Base-by-base conservation (phyloP, 768 basidiomycete genomes). In the Termitomyces sp. region DNA sequence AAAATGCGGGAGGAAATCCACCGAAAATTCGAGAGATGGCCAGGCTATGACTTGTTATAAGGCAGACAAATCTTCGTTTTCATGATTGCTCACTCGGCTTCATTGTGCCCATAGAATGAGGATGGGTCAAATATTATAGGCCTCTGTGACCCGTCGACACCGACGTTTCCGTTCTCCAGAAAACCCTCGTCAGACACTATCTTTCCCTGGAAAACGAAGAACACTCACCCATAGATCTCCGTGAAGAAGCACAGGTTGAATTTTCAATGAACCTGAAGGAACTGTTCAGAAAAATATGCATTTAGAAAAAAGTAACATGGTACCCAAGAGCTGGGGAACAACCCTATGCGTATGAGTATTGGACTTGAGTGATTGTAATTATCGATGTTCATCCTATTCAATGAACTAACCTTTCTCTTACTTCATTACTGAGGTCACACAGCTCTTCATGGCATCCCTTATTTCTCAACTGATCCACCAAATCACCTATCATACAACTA, bases 21-120 rank as follows among this genome's bases (percentile, higher is more conserved):
- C 91, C 90, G 65, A 93, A 93, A 31, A 92, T 89, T 46, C 87
- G 79, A n/a, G 85, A 85, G 48, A 92, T 91, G 0, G 88, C 86
- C 46, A 93, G 81, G 63, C 91, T 91, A 49, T 37, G 14, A 32
- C 34, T 37, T 55, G 52, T 5, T 10, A 7, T 46, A n/a, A 59
- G 31, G 10, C 15, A 40, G 36, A 36, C 8, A 14, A 11, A n/a
- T 36, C 5, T 37, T 14, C 14, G n/a, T 32, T 37, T 10, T 15
- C 37, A 20, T 17, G 12, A 32, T 1, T 36, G 72, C 84, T 73
- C 66, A 92, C 91, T 93, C 91, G 14, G 87, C 86, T 74, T 93
- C 91, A 62, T 87, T 87, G 67, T 92, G 91, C 2, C 91, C 91
- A 65, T 83, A 92, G 68, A 85, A 89, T 4, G 88, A 89, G 3